phyloP scores from a whole-genome alignment of 2,329 filamentous ascomycete genomes.

The Alternaria arbusti region DNA sequence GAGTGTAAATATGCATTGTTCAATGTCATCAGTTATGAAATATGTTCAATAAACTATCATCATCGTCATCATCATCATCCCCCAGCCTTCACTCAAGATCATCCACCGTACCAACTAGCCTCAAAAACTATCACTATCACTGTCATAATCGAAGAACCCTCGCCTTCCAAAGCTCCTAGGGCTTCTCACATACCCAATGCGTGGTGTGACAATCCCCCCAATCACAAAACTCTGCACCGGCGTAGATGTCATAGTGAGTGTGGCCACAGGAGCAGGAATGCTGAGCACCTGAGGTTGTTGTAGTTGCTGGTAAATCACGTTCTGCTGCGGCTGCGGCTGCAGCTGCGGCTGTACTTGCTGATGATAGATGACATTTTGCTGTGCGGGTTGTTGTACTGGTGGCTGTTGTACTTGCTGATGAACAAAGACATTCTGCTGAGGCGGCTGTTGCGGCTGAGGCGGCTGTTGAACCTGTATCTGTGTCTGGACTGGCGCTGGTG shows the following conservation, averaged over 20 bases:
- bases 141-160: background rate
- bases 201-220: background rate
- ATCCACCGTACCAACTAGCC: too few relatives aligned
- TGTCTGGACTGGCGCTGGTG: background rate
- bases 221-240: background rate
- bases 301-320: background rate
- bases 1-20: too few relatives aligned
- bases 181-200: background rate
- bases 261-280: background rate
- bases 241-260: background rate
- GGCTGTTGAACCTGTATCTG: background rate
- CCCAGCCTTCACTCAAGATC: background rate
- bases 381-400: background rate
- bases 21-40: fast-evolving
- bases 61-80: background rate
- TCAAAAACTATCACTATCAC: background rate
- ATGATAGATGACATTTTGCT: background rate
- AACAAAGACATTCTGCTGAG: background rate
- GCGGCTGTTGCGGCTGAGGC: background rate
- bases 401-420: background rate
- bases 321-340: background rate
- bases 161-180: background rate
- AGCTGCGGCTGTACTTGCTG: too few relatives aligned
- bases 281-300: background rate
- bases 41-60: fast-evolving